Conservation (phyloP, 345 rosid species). For the Pugionium dolabratum region DNA sequence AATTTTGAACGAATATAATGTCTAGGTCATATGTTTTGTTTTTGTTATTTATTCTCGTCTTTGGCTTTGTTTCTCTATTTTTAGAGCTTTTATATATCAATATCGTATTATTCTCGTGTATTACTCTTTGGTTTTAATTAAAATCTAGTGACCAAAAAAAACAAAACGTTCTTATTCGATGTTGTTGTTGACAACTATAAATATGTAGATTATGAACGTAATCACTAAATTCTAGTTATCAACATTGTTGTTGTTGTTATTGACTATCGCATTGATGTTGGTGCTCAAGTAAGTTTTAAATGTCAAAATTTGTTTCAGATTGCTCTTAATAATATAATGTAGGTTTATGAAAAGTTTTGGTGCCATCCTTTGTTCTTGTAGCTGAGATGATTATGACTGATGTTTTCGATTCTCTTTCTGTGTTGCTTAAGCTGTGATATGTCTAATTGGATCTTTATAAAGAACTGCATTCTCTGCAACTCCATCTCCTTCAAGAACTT, state of each 20-base stretch:
- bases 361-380: constrained; percentile 2
- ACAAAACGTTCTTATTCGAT: constrained; percentile 19
- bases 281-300: constrained; percentile 1
- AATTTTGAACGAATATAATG: too few species aligned
- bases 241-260: constrained; percentile 45
- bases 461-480: constrained; percentile 88
- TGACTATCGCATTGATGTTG: constrained; percentile 36
- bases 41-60: too few species aligned
- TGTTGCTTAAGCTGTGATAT: constrained; percentile 59
- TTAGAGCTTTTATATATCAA: too few species aligned
- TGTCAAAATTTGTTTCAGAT: too few species aligned
- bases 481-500: constrained; percentile 81
- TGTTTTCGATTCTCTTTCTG: constrained; percentile 46
- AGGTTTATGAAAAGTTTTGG: too few species aligned
- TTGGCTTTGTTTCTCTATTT: too few species aligned
- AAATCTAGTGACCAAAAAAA: background rate
- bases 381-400: constrained; percentile 46
- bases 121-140: too few species aligned
- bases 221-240: constrained; percentile 47
- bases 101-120: too few species aligned
- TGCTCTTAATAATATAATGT: too few species aligned
- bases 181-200: too few species aligned
- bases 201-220: background rate
- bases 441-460: constrained; percentile 77
- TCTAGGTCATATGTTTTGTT: too few species aligned